Evolutionary conservation across 106 monocot species (phyloP).

Genomic region (Allium cepa): DNA sequence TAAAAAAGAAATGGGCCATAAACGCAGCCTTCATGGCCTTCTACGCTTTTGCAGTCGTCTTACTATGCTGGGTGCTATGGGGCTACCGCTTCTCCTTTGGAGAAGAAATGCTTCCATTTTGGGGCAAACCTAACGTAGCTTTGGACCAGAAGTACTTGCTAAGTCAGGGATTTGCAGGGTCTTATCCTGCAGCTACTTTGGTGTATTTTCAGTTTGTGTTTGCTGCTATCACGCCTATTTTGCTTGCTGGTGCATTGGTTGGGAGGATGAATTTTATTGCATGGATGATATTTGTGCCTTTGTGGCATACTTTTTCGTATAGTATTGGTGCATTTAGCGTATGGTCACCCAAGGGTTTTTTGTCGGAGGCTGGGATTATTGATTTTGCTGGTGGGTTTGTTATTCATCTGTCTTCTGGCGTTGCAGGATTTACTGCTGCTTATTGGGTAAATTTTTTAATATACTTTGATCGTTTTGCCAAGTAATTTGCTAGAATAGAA

Average conservation of each 20-base stretch:
- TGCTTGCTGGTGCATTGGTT: slow-evolving; percentile 5
- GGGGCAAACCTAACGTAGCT: slow-evolving; percentile 47
- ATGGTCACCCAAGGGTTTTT: slow-evolving; percentile 8
- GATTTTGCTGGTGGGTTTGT: slow-evolving; percentile 9
- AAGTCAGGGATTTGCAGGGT: slow-evolving; percentile 1
- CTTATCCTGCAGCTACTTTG: slow-evolving; percentile 1
- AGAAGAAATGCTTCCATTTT: slow-evolving; percentile 49
- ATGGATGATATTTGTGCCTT: slow-evolving; percentile 15
- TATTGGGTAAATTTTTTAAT: slow-evolving; percentile 10
- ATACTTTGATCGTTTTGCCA: no score
- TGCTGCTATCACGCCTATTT: slow-evolving; percentile 6
- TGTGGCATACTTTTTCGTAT: slow-evolving; percentile 12
- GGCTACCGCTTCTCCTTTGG: slow-evolving; percentile 66
- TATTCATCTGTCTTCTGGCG: slow-evolving; percentile 7
- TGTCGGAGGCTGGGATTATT: slow-evolving; percentile 5
- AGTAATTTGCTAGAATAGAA: no score
- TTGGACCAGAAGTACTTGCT: slow-evolving; percentile 43
- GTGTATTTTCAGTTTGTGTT: slow-evolving; percentile 16
- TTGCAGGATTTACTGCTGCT: slow-evolving; percentile 14
- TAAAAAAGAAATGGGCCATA: slow-evolving; percentile 41
- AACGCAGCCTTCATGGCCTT: slow-evolving; percentile 58
- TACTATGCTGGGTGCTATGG: slow-evolving; percentile 53
- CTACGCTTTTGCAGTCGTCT: slow-evolving; percentile 51
- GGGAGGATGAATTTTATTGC: slow-evolving; percentile 10
- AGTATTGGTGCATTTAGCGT: background rate